A percentile compares a stretch with the other conserved stretches of the same genome.
phyloP scores from a whole-genome alignment of 1,284 basidiomycete genomes.

The Anthracocystis walkeri region DNA sequence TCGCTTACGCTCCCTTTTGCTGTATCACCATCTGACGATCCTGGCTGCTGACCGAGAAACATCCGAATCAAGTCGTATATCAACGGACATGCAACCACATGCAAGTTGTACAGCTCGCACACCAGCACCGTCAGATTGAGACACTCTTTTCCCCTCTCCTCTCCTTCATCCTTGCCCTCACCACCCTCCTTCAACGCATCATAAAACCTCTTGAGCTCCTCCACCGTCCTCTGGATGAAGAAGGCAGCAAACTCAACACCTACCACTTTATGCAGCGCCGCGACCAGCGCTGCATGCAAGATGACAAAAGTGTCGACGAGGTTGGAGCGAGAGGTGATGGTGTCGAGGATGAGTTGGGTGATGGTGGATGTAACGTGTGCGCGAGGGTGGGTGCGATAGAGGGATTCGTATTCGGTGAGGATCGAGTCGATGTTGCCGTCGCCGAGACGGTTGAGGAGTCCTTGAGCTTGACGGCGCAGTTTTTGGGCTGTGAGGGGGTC shows the following conservation, averaged over 20 bases:
- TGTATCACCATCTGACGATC: background rate
- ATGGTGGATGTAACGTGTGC: slow-evolving; percentile 86
- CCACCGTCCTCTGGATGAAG: slow-evolving; percentile 55
- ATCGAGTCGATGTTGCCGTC: slow-evolving; percentile 90
- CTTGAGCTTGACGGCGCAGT: slow-evolving; percentile 84
- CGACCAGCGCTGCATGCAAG: slow-evolving; percentile 87
- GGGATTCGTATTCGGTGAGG: slow-evolving; percentile 79
- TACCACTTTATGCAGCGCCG: slow-evolving; percentile 83
- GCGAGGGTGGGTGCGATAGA: slow-evolving; percentile 83
- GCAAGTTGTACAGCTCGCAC: slow-evolving; percentile 94
- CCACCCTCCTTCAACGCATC: slow-evolving; percentile 6
- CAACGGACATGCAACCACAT: slow-evolving; percentile 86
- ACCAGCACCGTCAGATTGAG: slow-evolving; percentile 88
- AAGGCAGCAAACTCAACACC: slow-evolving; percentile 88
- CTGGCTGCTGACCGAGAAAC: slow-evolving; percentile 74
- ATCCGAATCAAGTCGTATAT: slow-evolving; percentile 89
- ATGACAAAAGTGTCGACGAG: slow-evolving; percentile 89
- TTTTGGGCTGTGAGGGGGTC: slow-evolving; percentile 72
- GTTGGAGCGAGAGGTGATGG: slow-evolving; percentile 84
- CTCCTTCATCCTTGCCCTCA: slow-evolving; percentile 36
- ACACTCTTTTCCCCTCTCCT: slow-evolving; percentile 77
- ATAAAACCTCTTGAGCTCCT: slow-evolving; percentile 45
- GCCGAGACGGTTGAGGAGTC: slow-evolving; percentile 85
- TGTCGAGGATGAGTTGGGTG: slow-evolving; percentile 82
- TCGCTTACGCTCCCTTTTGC: slow-evolving; percentile 17